Base-by-base conservation (phyloP, 306 rosid genomes). In the Biancaea sappan region DNA sequence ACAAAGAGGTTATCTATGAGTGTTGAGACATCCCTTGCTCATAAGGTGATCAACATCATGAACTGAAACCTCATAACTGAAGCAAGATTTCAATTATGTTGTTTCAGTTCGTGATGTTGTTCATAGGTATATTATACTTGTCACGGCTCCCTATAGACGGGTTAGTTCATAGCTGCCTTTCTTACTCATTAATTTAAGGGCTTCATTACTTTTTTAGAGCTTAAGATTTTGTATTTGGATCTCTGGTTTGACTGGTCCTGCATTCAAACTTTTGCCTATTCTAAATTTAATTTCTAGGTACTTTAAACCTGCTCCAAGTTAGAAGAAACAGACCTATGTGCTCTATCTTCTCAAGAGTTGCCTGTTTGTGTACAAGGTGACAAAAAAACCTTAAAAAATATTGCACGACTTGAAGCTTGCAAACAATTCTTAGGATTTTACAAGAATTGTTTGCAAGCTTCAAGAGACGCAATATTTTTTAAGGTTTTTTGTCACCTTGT, bases 331-430 rank as follows among this genome's bases (percentile, higher is more conserved):
- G 13, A 84, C 85, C n/a, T 56, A 82, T 66, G 91, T 79, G 2
- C 68, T 94, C 44, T 54, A 77, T 82, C 96, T 94, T 72, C 98
- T 96, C 4, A 94, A 88, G 84, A 88, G 90, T 73, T 89, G 96
- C 66, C 77, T 64, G 73, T 91, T 78, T 38, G 25, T 44, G 89
- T 85, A 5, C 53, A 86, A 76, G 91, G 91, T 43, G 79, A 81
- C 51, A 15, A 8, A 16, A 91, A 85, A 66, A 2, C 44, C 65
- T 51, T 83, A 44, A 91, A 91, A 89, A 88, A 88, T 65, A 76
- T 67, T 34, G 94, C 96, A 41, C 91, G 97, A 73, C 92, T 94
- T 77, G 91, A 94, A 86, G 97, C 96, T 29, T 94, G 98, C 84
- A 94, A 85, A 75, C 80, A 85, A 84, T 91, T 78, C 98, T 91